Evolutionary conservation across 768 basidiomycete genomes (phyloP), one percentile per base, ranked within the genome.

Genomic region (Mycena galericulata): DNA sequence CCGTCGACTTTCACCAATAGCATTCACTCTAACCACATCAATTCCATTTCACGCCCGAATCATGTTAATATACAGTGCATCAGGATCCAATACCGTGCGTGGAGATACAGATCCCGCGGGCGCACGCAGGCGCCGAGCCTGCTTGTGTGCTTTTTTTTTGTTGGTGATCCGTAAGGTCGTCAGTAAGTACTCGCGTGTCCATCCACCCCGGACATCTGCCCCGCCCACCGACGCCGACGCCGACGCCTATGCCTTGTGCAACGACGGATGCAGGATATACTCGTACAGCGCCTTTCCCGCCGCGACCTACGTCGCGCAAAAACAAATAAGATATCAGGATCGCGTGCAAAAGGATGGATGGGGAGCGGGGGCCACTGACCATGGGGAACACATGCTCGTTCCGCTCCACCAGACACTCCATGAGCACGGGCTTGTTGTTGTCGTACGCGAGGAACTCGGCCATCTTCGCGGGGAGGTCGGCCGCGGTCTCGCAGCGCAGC

Each of bases 391-490:
- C 94, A 77, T 96, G 94, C 80, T 96, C 95, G 70, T 88, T 89
- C 76, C 84, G 87, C 80, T 92, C 90, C 51, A 98, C 94, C 58
- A 91, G 45, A 77, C 95, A 97, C 81, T 99, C 98, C 86, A 99
- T 83, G 69, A 99, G 79, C 46, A 99, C 87, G 4, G 98, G 98
- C 80, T 88, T 92, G 64, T 86, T 87, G 65, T 88, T 90, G 73
- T 97, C 94, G 77, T 97, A 97, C 82, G 97, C 97, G 71, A 99
- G 85, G 83, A 99, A 97, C 86, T 98, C 96, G 85, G 96, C 96
- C 97, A 99, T 99, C 87, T 93, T 98, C 38, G 87, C 89, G 0
- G 96, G 95, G 11, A 99, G 86, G 61, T 99, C 96, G 46, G 86
- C 90, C 2, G 85, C 77, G 30, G 76, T 87, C 55, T 83, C 80